Conservation (phyloP, 768 basidiomycete species). For the Sistotremastrum suecicum region DNA sequence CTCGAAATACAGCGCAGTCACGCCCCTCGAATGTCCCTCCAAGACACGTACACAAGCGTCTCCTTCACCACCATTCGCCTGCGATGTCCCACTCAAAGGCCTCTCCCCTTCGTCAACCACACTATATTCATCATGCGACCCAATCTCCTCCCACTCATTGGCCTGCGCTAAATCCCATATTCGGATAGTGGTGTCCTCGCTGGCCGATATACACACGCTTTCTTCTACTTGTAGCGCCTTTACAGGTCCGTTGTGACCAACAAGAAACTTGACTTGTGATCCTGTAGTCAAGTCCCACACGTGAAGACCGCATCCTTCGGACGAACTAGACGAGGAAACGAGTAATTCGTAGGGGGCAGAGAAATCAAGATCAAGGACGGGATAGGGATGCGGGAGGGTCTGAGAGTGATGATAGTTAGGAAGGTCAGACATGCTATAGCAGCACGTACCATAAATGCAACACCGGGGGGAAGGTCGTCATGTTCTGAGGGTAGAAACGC, state of each 20-base stretch:
- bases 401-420: not conserved
- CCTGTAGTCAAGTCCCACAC: slow-evolving; percentile 94
- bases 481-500: slow-evolving; percentile 97
- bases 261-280: slow-evolving; percentile 69
- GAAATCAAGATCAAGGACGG: slow-evolving; percentile 84
- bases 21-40: slow-evolving; percentile 87
- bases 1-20: slow-evolving; percentile 91
- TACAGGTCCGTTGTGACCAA: slow-evolving; percentile 69
- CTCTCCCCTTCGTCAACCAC: slow-evolving; percentile 20
- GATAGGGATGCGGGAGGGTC: slow-evolving; percentile 41
- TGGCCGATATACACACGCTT: slow-evolving; percentile 79
- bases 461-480: slow-evolving; percentile 82
- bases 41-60: slow-evolving; percentile 59
- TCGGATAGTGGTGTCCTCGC: slow-evolving; percentile 70
- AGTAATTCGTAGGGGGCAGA: slow-evolving; percentile 93
- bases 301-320: slow-evolving; percentile 73
- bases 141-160: slow-evolving; percentile 39
- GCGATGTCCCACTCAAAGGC: slow-evolving; percentile 17
- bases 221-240: slow-evolving; percentile 92
- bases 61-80: slow-evolving; percentile 23
- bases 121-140: slow-evolving; percentile 45
- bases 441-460: slow-evolving; percentile 90
- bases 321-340: slow-evolving; percentile 55
- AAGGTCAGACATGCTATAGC: slow-evolving; percentile 7
- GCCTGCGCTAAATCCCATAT: slow-evolving; percentile 86